Percentiles rank a stretch among this genome's conserved stretches.
Conservation (phyloP, 257 asterid species). For the Scutellaria minor region DNA sequence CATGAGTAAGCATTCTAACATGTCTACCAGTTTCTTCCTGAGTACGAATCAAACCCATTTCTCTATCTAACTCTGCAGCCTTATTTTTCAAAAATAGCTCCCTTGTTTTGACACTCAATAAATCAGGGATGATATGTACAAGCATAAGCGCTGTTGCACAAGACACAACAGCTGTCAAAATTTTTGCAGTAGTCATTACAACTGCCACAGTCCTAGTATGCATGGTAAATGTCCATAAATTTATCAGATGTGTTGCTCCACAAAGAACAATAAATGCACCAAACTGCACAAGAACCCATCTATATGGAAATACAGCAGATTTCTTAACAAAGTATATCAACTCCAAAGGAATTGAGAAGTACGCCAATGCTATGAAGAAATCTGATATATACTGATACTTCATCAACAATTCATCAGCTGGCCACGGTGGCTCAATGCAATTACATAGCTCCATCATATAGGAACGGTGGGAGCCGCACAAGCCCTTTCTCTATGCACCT, state of each 20-base stretch:
- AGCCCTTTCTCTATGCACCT: slow-evolving; percentile 44
- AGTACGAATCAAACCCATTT: slow-evolving; percentile 95
- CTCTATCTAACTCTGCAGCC: slow-evolving; percentile 97
- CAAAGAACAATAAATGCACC: slow-evolving; percentile 99
- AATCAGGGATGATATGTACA: slow-evolving; percentile 96
- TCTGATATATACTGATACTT: slow-evolving; percentile 94
- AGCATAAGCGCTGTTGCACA: slow-evolving; percentile 97
- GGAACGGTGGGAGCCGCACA: slow-evolving; percentile 22
- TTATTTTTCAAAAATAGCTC: slow-evolving; percentile 88
- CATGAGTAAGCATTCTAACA: slow-evolving; percentile 98
- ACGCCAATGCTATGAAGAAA: slow-evolving; percentile 98
- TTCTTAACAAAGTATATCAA: slow-evolving; percentile 92
- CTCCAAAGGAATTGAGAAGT: slow-evolving; percentile 96
- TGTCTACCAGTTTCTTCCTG: slow-evolving; percentile 99
- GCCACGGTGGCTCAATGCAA: slow-evolving; percentile 92
- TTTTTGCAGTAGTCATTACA: slow-evolving; percentile 86
- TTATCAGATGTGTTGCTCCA: slow-evolving; percentile 95
- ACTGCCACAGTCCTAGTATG: slow-evolving; percentile 90
- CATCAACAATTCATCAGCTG: slow-evolving; percentile 92
- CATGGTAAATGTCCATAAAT: slow-evolving; percentile 80
- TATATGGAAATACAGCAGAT: slow-evolving; percentile 94
- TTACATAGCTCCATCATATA: slow-evolving; percentile 75
- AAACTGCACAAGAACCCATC: slow-evolving; percentile 99
- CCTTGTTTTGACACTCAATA: slow-evolving; percentile 92
- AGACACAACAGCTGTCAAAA: slow-evolving; percentile 85